Evolutionary conservation across 2,329 filamentous ascomycete genomes (phyloP).

Genomic region (Rhexocercosporidium sp.): DNA sequence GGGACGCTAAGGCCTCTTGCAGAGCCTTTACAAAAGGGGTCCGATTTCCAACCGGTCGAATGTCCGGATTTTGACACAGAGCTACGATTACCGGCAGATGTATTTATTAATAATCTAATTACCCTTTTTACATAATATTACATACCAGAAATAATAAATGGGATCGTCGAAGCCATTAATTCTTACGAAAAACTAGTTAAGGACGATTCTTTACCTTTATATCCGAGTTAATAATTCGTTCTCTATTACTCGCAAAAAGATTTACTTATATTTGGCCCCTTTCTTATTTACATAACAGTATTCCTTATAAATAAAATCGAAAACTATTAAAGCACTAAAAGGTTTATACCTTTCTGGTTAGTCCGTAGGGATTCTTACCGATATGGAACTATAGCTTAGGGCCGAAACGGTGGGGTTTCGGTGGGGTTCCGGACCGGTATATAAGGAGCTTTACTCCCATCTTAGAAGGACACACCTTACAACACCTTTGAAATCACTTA

Average conservation of each 20-base stretch:
- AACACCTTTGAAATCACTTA: too few species aligned
- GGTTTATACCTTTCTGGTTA: too few species aligned
- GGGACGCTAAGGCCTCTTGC: too few species aligned
- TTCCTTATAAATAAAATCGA: background rate
- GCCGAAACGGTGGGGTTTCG: too few species aligned
- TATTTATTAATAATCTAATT: background rate
- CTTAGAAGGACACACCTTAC: too few species aligned
- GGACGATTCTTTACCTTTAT: too few species aligned
- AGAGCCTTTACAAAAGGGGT: too few species aligned
- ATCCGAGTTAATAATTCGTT: background rate
- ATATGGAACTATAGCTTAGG: too few species aligned
- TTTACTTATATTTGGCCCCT: background rate
- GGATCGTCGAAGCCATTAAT: background rate
- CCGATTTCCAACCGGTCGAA: too few species aligned
- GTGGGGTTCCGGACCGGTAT: too few species aligned
- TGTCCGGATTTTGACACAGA: background rate
- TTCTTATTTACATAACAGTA: background rate
- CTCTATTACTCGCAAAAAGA: background rate
- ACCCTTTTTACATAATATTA: background rate
- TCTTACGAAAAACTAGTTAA: background rate
- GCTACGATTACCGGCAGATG: background rate
- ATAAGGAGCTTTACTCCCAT: too few species aligned
- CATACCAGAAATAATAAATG: background rate
- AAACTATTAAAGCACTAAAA: background rate
- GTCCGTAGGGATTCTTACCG: too few species aligned